Evolutionary conservation across 1,284 basidiomycete genomes (phyloP), one percentile per base, ranked within the genome.

Genomic region (Tremellales sp.): DNA sequence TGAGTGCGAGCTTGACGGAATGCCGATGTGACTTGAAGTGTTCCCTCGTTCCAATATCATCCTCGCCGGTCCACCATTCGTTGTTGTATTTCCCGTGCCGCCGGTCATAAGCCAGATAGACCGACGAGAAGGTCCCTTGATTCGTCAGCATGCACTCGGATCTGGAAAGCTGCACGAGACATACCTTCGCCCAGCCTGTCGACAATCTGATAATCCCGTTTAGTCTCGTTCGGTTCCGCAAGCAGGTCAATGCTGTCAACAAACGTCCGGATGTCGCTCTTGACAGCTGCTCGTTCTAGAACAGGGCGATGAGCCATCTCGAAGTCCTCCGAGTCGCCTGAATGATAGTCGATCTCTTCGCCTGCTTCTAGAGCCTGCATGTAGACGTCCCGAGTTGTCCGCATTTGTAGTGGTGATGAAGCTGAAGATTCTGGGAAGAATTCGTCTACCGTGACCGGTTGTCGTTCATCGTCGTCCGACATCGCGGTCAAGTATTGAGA

Each of bases 71-170:
- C 93, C 94, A 97, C 17, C 82, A 78, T 8, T 75, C 64, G 70
- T 97, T 97, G 73, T 91, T 80, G 81, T 85, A 93, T 51, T 83
- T 84, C 37, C 78, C 71, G 62, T 87, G 82, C 51, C 81, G 76
- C 31, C 86, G 66, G 73, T 98, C 94, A 58, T 93, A 76, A 0
- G 93, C 94, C 65, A 98, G 97, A 80, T 97, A 99, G 10, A 99
- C 94, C 8, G 92, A 93, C 0, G 94, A 97, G 75, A 99, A 99
- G 2, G 94, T 99, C 22, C 94, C 91, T 80, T 25, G 31, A n/a
- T 17, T n/a, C n/a, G 43, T 52, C 24, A 37, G 46, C 25, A 19
- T 6, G 15, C 19, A 13, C 29, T 40, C 22, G 8, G n/a, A 26
- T 24, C 10, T 29, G n/a, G 12, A 36, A 22, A 40, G 26, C 36